Evolutionary conservation across 2,329 filamentous ascomycete genomes (phyloP).

Genomic region (Orbilia blumenaviensis): DNA sequence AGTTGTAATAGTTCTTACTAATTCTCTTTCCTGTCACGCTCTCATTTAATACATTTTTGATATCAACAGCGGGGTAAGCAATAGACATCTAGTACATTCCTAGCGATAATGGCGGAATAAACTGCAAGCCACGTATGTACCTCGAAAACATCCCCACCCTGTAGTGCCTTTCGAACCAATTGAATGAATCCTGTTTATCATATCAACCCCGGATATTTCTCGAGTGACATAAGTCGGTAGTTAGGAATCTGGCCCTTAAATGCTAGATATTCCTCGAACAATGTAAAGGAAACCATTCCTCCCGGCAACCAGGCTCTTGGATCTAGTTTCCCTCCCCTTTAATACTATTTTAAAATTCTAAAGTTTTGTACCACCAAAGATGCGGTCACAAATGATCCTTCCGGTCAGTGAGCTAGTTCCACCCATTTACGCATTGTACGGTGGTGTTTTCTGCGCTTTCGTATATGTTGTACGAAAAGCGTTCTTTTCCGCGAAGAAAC

Average conservation of each 20-base stretch:
- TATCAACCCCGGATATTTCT: not conserved
- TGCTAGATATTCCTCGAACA: not conserved
- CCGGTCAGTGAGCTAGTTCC: not conserved
- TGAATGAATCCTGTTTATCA: not conserved
- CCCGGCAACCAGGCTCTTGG: constrained; percentile 1
- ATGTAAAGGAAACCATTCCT: constrained; percentile 3
- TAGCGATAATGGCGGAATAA: not conserved
- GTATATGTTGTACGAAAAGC: constrained; percentile 5
- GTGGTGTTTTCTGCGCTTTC: not conserved
- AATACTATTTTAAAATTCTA: not conserved
- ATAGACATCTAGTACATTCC: not conserved
- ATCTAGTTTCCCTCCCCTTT: not conserved
- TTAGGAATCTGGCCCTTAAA: constrained; percentile 4
- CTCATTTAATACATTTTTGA: not conserved
- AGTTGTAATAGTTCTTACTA: not conserved
- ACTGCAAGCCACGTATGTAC: constrained; percentile 10
- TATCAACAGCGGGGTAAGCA: not conserved
- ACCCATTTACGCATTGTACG: constrained; percentile 9
- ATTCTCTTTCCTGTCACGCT: not conserved
- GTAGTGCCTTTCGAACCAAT: not conserved
- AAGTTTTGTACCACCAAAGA: not conserved
- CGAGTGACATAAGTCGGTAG: not conserved
- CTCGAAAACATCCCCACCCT: not conserved
- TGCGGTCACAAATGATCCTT: constrained; percentile 7
- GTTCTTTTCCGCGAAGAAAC: constrained; percentile 5